A percentile compares a stretch with the other conserved stretches of the same genome.
Evolutionary conservation across 805 yeast species (phyloP).

Genomic region (Kluyveromyces aestuarii): DNA sequence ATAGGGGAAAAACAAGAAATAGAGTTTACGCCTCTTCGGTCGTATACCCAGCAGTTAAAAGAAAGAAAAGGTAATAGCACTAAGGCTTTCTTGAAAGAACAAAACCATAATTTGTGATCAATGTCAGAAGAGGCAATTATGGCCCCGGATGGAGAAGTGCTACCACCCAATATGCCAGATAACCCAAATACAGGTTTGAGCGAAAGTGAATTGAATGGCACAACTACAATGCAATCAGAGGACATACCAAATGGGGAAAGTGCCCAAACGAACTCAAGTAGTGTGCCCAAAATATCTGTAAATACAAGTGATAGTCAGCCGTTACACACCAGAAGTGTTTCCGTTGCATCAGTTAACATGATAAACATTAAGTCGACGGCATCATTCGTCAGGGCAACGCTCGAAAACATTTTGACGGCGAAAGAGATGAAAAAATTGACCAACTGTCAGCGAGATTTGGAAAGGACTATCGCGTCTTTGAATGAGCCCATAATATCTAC

Average conservation of each 20-base stretch:
- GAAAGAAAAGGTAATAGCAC: background rate
- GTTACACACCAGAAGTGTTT: constrained; percentile 1
- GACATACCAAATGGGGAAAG: background rate
- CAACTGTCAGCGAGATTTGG: constrained; percentile 24
- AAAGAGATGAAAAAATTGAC: constrained; percentile 51
- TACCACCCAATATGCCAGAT: background rate
- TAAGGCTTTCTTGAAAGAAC: background rate
- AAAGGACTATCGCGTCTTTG: constrained; percentile 26
- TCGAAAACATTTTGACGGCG: constrained; percentile 45
- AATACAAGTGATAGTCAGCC: background rate
- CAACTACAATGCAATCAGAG: background rate
- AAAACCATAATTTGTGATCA: background rate
- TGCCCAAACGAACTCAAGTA: background rate
- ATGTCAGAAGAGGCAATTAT: background rate
- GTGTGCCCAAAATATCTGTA: background rate
- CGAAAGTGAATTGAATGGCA: background rate
- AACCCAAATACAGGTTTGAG: background rate
- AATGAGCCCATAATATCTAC: constrained; percentile 20
- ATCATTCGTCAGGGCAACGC: constrained; percentile 44
- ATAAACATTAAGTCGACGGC: constrained; percentile 26
- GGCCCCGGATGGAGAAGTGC: background rate
- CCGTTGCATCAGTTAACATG: constrained; percentile 3
- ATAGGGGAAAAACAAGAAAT: background rate
- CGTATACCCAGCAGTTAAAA: too few relatives aligned
- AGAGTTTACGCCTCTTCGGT: background rate